A percentile compares a stretch with the other conserved stretches of the same genome.
These are phyloP conservation scores for Beauveria scarabaeidicola DNA, from an alignment of 2,329 filamentous ascomycete species.

Conservation along the genomic window DNA sequence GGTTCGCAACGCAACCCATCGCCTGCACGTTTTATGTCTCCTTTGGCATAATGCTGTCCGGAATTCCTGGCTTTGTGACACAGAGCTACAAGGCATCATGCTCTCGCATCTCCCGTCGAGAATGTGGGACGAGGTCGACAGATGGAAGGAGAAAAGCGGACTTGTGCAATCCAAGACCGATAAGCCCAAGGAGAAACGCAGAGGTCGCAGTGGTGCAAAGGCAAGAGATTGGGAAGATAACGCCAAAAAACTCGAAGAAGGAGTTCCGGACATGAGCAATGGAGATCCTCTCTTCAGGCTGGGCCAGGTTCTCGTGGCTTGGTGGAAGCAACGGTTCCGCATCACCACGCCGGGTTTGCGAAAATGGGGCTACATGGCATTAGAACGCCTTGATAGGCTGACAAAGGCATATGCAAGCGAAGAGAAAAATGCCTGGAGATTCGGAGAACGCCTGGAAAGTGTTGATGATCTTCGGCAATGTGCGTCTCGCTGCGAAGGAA, in stretches of 20 bases:
- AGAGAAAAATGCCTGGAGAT: constrained; percentile 50
- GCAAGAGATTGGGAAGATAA: constrained; percentile 61
- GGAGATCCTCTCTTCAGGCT: constrained; percentile 75
- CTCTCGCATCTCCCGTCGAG: constrained; percentile 62
- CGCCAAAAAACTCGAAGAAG: constrained; percentile 61
- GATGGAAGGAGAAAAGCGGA: constrained; percentile 63
- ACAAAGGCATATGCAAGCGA: constrained; percentile 61
- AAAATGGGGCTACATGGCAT: constrained; percentile 82
- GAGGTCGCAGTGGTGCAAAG: constrained; percentile 25
- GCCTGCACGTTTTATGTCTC: constrained; percentile 78
- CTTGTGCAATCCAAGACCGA: constrained; percentile 28
- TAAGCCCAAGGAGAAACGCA: constrained; percentile 9
- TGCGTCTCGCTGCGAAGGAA: constrained; percentile 67
- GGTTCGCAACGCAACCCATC: constrained; percentile 72
- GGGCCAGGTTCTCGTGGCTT: constrained; percentile 66
- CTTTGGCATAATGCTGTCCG: constrained; percentile 84
- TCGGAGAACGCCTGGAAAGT: constrained; percentile 67
- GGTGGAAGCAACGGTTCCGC: constrained; percentile 81
- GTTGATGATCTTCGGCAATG: constrained; percentile 59
- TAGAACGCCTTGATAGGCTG: constrained; percentile 66
- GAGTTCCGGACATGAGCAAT: constrained; percentile 66
- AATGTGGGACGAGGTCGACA: constrained; percentile 64
- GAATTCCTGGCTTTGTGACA: constrained; percentile 77
- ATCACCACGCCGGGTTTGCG: constrained; percentile 70
- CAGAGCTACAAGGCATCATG: constrained; percentile 65